phyloP scores from a whole-genome alignment of 2,329 filamentous ascomycete species.

The Sporothrix variecibatus region DNA sequence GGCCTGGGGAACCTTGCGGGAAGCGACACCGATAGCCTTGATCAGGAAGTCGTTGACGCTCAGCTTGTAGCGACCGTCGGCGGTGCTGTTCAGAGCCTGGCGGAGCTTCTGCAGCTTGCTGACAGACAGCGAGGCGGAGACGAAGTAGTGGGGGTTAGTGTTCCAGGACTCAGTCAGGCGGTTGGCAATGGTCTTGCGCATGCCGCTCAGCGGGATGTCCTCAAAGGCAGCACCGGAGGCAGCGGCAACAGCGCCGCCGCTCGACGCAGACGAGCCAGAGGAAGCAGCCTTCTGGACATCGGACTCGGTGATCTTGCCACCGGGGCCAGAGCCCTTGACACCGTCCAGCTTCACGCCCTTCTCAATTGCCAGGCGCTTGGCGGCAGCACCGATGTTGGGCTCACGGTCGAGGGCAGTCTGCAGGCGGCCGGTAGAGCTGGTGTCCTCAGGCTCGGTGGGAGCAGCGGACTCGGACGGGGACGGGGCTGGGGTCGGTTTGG shows the following conservation, averaged over 20 bases:
- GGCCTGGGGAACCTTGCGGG: conserved; percentile 89
- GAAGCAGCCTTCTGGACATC: conserved; percentile 80
- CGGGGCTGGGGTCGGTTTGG: conserved; percentile 48
- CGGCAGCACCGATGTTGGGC: conserved; percentile 70
- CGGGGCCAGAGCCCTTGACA: conserved; percentile 84
- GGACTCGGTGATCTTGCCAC: conserved; percentile 84
- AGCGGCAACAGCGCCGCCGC: conserved; percentile 49
- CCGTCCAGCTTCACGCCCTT: conserved; percentile 68
- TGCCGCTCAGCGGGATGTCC: conserved; percentile 81
- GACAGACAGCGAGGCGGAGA: conserved; percentile 87
- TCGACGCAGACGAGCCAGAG: conserved; percentile 44
- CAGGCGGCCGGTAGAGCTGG: conserved; percentile 72
- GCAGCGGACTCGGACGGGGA: conserved; percentile 56
- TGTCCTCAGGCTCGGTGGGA: conserved; percentile 62
- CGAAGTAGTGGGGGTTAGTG: conserved; percentile 98
- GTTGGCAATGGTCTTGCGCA: conserved; percentile 97
- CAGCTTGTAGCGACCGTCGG: conserved; percentile 95
- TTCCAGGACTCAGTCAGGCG: conserved; percentile 86
- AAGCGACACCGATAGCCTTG: conserved; percentile 88
- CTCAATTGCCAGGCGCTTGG: conserved; percentile 81
- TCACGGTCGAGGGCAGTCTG: conserved; percentile 83
- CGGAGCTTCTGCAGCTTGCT: conserved; percentile 95
- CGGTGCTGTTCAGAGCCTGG: conserved; percentile 82
- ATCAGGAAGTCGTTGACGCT: conserved; percentile 99
- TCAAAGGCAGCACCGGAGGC: conserved; percentile 68